Conservation (phyloP, 768 basidiomycete genomes). For the Grammothele lineata region DNA sequence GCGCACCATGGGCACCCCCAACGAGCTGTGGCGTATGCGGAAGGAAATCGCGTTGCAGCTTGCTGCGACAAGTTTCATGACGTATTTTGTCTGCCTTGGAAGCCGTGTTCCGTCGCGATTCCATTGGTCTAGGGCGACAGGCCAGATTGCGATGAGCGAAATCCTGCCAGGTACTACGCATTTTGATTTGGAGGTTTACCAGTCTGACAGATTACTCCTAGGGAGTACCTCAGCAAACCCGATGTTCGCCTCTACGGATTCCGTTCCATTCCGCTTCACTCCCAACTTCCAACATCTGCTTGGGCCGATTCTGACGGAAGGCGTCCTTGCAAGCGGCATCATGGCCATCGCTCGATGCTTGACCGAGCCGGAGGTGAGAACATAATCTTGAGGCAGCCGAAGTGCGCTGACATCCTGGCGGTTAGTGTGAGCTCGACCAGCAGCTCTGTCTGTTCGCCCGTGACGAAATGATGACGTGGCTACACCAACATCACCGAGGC, state of each 20-base stretch:
- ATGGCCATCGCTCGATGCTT: conserved; percentile 90
- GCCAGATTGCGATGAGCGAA: conserved; percentile 90
- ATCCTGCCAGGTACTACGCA: conserved; percentile 87
- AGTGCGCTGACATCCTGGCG: neutral
- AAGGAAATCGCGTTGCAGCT: conserved; percentile 94
- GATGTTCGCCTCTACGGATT: conserved; percentile 74
- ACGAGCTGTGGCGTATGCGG: conserved; percentile 93
- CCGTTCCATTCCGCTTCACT: conserved; percentile 95
- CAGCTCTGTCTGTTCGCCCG: conserved; percentile 88
- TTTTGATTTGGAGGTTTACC: too few relatives aligned
- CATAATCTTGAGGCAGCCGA: neutral
- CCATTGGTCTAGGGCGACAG: conserved; percentile 85
- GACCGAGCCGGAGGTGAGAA: conserved; percentile 82
- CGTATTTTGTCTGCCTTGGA: conserved; percentile 79
- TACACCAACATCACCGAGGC: conserved; percentile 42
- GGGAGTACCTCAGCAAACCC: conserved; percentile 33
- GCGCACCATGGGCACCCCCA: conserved; percentile 75
- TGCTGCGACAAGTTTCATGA: conserved; percentile 88
- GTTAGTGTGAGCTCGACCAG: conserved; percentile 86
- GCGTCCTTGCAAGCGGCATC: conserved; percentile 78
- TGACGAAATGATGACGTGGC: conserved; percentile 86
- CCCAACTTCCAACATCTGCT: conserved; percentile 95
- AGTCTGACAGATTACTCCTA: too few relatives aligned
- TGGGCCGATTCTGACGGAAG: conserved; percentile 86
- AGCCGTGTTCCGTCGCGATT: conserved; percentile 83